Evolutionary conservation across 805 yeast species (phyloP), one percentile per base, ranked within the genome.

Genomic region (Zygosaccharomyces gambellarensis): DNA sequence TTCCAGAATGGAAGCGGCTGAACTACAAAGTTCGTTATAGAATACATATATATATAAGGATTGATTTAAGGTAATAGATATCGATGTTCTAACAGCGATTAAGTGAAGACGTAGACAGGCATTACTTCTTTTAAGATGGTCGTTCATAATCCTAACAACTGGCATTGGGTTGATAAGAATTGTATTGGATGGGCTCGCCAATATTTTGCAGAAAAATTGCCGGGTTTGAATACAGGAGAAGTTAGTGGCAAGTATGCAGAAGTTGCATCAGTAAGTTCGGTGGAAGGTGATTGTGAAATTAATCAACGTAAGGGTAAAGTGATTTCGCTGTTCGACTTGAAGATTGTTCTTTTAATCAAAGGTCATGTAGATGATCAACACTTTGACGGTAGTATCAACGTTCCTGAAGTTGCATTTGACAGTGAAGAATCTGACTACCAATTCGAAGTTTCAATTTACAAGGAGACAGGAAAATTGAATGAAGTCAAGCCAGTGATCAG

Each of bases 81-180:
- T 42, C 12, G 45, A 42, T 30, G 45, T 29, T 22, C 17, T 10
- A 25, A n/a, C 5, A 4, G 6, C 4, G 38, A 9, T 14, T 3
- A 12, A 11, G 36, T 14, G 12, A 19, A 4, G 3, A 42, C 30
- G 11, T 25, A 30, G 31, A 3, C 10, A 22, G 22, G 22, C 42
- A 30, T 39, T 28, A 19, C 11, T 4, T 42, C 14, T 12, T 29
- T 17, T 48, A 54, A 57, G 34, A 92, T 92, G 97, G 97, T 87
- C 36, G 90, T 94, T 29, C 85, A 89, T 71, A 94, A 92, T 77
- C 98, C 98, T 36, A 94, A 94, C 70, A 92, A 92, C 73, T 92
- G 99, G 99, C 99, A 94, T 76, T 94, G 98, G 98, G 97, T 90
- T 54, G 97, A 92, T 71, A 92, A 92, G 70, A 94, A 94, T 75